Evolutionary conservation across 2,329 filamentous ascomycete species (phyloP), one percentile per base, ranked within the genome.

Genomic region (Tolypocladium ovalisporum): DNA sequence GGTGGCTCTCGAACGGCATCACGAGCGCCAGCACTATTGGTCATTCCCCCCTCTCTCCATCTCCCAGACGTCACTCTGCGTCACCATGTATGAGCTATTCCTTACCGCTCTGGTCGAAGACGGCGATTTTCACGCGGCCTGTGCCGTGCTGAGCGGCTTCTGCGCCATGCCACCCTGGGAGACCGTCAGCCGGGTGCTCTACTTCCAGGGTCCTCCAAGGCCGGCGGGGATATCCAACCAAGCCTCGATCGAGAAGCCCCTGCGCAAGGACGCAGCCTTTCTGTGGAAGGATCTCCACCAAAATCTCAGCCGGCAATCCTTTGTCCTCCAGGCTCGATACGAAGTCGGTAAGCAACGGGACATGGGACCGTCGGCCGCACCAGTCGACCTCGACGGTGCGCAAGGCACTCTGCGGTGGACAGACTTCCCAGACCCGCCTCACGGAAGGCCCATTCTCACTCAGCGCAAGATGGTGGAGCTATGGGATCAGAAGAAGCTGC

Each of bases 391-490:
- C 44, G 75, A 80, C 59, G 63, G 69, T 7, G 66, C 70, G 0
- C 70, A 71, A 0, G 81, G 80, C 22, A 75, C 78, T 4, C 66
- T 86, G 58, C 72, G 78, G 51, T 87, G 82, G 81, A 78, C 73
- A 7, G 83, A 86, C 61, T 74, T 85, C 51, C 83, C 84, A 1
- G 83, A 86, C 60, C 82, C 82, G 19, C 71, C 76, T 1, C 73
- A 73, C 29, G 73, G 72, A 15, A 71, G 74, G n/a, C 73, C 77
- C 13, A 37, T 72, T 54, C 67, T 82, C 37, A 79, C 74, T 12
- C 77, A 82, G 64, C 74, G 81, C 42, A 82, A 80, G 64, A 79
- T 78, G 67, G 72, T 83, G 8, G 81, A 84, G 62, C 76, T 84
- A n/a, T 75, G 77, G 63, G 74, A 78, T 1, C 77, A 80, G 62